A percentile compares a stretch with the other conserved stretches of the same genome.
Evolutionary conservation across 371 early-diverging fungal species (phyloP).

Genomic region (Haplosporangium sp.): DNA sequence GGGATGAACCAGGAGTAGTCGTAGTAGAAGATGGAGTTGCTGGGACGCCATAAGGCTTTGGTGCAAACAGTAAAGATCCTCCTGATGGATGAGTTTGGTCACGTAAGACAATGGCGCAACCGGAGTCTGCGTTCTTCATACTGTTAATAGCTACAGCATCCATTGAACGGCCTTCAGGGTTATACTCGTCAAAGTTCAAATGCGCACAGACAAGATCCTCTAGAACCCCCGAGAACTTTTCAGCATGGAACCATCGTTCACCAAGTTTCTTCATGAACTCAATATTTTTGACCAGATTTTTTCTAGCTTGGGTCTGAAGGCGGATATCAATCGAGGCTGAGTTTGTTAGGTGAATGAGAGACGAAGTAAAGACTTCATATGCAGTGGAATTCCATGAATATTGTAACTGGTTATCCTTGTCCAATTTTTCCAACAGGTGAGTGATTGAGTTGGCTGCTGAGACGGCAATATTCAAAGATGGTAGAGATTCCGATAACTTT

Average conservation of each 20-base stretch:
- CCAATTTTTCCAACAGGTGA: slow-evolving; percentile 18
- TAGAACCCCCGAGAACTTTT: slow-evolving; percentile 36
- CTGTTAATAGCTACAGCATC: slow-evolving; percentile 16
- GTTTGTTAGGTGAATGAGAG: slow-evolving; percentile 53
- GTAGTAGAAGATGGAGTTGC: slow-evolving; percentile 26
- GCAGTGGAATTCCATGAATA: slow-evolving; percentile 33
- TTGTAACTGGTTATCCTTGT: slow-evolving; percentile 12
- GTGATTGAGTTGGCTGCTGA: slow-evolving; percentile 55
- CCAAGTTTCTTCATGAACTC: slow-evolving; percentile 30
- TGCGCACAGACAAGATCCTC: slow-evolving; percentile 46
- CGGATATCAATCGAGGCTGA: slow-evolving; percentile 49
- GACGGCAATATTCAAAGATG: slow-evolving; percentile 49
- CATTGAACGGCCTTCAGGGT: slow-evolving; percentile 22
- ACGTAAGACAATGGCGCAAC: slow-evolving; percentile 32
- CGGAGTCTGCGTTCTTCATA: neutral
- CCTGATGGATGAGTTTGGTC: slow-evolving; percentile 46
- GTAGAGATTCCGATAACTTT: slow-evolving; percentile 49
- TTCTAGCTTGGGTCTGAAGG: slow-evolving; percentile 44
- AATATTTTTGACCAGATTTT: slow-evolving; percentile 42
- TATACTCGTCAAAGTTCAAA: slow-evolving; percentile 50
- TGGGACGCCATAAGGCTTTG: slow-evolving; percentile 13
- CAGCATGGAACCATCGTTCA: slow-evolving; percentile 43
- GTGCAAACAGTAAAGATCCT: slow-evolving; percentile 43
- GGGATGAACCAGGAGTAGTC: slow-evolving; percentile 34
- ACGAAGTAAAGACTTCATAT: slow-evolving; percentile 34